These are phyloP conservation scores for Gossypium rotundifolium DNA, from an alignment of 345 rosid species.

Conservation along the genomic window DNA sequence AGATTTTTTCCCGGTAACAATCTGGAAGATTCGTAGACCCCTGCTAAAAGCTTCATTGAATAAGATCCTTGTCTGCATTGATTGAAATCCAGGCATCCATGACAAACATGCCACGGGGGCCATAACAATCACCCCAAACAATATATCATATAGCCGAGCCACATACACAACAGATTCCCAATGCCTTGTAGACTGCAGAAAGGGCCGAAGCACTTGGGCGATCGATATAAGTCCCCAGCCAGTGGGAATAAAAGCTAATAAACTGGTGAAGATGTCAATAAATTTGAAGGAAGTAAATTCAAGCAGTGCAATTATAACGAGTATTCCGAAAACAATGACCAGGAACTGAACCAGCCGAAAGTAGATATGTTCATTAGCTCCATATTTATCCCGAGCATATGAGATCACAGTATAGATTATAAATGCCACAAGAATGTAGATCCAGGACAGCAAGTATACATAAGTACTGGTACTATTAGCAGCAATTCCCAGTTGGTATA, in stretches of 20 bases:
- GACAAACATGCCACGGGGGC: constrained; percentile 72
- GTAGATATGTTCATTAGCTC: constrained; percentile 56
- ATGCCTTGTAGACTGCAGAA: constrained; percentile 36
- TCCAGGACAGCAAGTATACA: constrained; percentile 72
- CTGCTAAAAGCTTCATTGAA: constrained; percentile 91
- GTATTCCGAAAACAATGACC: constrained; percentile 32
- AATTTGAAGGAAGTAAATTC: constrained; percentile 40
- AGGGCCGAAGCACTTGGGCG: constrained; percentile 49
- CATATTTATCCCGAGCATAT: constrained; percentile 59
- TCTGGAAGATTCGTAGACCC: constrained; percentile 74
- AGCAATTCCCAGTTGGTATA: constrained; percentile 54
- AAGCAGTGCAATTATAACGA: constrained; percentile 45
- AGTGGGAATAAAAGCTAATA: constrained; percentile 82
- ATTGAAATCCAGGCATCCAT: constrained; percentile 85
- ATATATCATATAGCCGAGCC: constrained; percentile 72
- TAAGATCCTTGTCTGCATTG: constrained; percentile 81
- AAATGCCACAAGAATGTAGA: constrained; percentile 47
- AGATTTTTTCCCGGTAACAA: constrained; percentile 65
- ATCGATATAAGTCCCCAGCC: constrained; percentile 85
- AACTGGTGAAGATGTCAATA: constrained; percentile 58
- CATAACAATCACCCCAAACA: constrained; percentile 70
- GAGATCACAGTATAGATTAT: constrained; percentile 47
- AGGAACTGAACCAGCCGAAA: constrained; percentile 58
- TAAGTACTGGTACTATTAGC: constrained; percentile 29
- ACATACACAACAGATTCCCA: constrained; percentile 74